Percentiles rank a stretch among this genome's conserved stretches.
Evolutionary conservation across 106 monocot species (phyloP).

Genomic region (Acorus calamus): DNA sequence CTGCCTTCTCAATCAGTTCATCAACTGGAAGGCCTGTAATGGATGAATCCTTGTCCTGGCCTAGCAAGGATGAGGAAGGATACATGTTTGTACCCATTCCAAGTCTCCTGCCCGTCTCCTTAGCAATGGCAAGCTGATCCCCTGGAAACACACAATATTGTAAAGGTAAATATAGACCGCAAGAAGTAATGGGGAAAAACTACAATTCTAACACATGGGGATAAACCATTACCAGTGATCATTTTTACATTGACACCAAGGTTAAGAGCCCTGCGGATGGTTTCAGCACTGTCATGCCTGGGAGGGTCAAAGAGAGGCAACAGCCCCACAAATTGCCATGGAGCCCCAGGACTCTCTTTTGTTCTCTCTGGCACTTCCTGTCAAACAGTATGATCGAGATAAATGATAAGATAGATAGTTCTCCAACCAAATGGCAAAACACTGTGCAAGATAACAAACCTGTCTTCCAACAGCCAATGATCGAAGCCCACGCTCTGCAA

Average conservation of each 20-base stretch:
- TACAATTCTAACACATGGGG: too few species aligned
- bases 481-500: constrained; percentile 68
- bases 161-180: not conserved
- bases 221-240: constrained; percentile 54
- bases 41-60: constrained; percentile 46
- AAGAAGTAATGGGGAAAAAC: not conserved
- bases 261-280: constrained; percentile 70
- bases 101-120: constrained; percentile 69
- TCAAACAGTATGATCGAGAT: constrained; percentile 1
- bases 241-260: constrained; percentile 88
- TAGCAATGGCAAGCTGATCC: constrained; percentile 68
- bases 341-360: constrained; percentile 62
- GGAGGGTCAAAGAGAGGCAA: constrained; percentile 75
- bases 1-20: constrained; percentile 62
- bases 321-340: constrained; percentile 78
- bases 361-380: constrained; percentile 77
- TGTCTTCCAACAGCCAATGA: constrained; percentile 60
- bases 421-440: not conserved
- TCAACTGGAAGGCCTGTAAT: constrained; percentile 39
- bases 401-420: not conserved
- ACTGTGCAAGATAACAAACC: constrained; percentile 13
- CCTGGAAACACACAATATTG: constrained; percentile 13
- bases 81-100: constrained; percentile 78
- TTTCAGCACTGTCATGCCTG: constrained; percentile 79
- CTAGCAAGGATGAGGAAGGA: constrained; percentile 55